Evolutionary conservation across 495 filamentous ascomycete genomes (phyloP), one percentile per base, ranked within the genome.

Genomic region (Aspergillus baeticus): DNA sequence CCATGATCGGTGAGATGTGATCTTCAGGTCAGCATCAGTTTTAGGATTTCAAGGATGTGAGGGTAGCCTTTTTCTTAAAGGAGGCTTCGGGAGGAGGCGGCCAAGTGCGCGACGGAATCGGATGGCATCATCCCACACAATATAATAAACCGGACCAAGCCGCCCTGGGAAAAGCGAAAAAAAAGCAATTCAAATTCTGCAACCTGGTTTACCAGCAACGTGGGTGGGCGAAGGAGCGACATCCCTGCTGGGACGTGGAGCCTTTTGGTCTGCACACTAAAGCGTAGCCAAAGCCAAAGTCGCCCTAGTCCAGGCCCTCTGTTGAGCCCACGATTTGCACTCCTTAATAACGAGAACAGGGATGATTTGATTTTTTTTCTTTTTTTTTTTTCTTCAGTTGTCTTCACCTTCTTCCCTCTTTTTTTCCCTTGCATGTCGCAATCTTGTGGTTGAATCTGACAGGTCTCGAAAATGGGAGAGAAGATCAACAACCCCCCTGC

Each of bases 1-100:
- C 68, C 71, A 74, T 74, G 15, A 23, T n/a, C 21, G 17, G 21
- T 39, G 6, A 7, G 22, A 0, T 5, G 49, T 11, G 22, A 41
- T 51, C 36, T 35, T 45, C 51, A 54, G 17, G 37, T 10, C 39
- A 34, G 38, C 50, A 44, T 43, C 23, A 11, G 18, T 42, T 41
- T 50, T 29, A 31, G 18, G 43, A 45, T 11, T 43, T 21, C 39
- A 18, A 18, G 18, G 8, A 4, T 18, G 18, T n/a, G 39, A 43
- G 35, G 5, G n/a, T 13, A 13, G 13, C 6, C 13, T 35, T 35
- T 37, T 37, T 29, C 26, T 29, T 29, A 29, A 29, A 29, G 26
- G 26, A 29, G 26, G 26, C 26, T 3, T 29, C 8, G 26, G 26
- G 8, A 8, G n/a, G n/a, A n/a, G n/a, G n/a, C n/a, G n/a, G n/a